Conservation (phyloP, 164 flowering plant species). For the Vitis vinifera region ASM3070453v1 NC_081822.1:9574001-9574500, state of each 20-base stretch:
- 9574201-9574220: conserved; percentile 55
- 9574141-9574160: conserved; percentile 68
- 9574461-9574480: too few species aligned
- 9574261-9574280: conserved; percentile 53
- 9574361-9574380: conserved; percentile 34
- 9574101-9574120: conserved; percentile 38
- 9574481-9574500: too few species aligned
- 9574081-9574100: conserved; percentile 43
- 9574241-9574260: conserved; percentile 72
- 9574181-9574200: conserved; percentile 80
- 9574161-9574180: conserved; percentile 60
- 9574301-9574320: conserved; percentile 56
- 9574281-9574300: conserved; percentile 62
- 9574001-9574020: conserved; percentile 46
- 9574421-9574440: conserved; percentile 60
- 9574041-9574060: conserved; percentile 58
- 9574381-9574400: conserved; percentile 59
- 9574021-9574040: conserved; percentile 60
- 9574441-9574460: conserved; percentile 40
- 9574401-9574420: conserved; percentile 42
- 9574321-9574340: conserved; percentile 78
- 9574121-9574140: conserved; percentile 52
- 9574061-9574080: conserved; percentile 13
- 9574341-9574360: conserved; percentile 42
- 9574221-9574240: conserved; percentile 51